Conservation (phyloP, 164 flowering plant genomes). For the Macadamia tetraphylla region DNA sequence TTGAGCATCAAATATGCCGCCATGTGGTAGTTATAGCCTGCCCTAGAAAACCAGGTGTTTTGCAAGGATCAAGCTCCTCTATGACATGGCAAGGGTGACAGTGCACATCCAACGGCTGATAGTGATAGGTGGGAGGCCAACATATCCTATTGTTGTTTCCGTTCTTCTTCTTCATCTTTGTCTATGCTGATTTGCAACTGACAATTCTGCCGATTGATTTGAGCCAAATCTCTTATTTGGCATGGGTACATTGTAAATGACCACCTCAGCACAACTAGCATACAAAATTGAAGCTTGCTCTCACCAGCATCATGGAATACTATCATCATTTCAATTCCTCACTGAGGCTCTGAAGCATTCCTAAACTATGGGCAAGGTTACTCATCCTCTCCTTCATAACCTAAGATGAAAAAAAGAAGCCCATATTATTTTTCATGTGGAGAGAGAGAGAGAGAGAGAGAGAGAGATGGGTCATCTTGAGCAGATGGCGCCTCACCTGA, state of each 20-base stretch:
- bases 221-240: background rate
- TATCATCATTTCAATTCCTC: constrained; percentile 51
- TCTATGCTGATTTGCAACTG: too few relatives aligned
- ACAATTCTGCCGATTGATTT: too few relatives aligned
- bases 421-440: background rate
- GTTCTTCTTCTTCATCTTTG: too few relatives aligned
- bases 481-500: constrained; percentile 34
- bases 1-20: too few relatives aligned
- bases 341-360: constrained; percentile 78
- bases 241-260: constrained; percentile 6
- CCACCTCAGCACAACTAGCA: constrained; percentile 13
- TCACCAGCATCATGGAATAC: background rate
- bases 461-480: background rate
- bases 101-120: too few relatives aligned
- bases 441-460: background rate
- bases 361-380: constrained; percentile 90
- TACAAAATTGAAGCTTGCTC: constrained; percentile 38
- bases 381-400: constrained; percentile 96
- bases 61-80: too few relatives aligned
- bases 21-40: too few relatives aligned
- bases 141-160: too few relatives aligned
- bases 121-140: too few relatives aligned
- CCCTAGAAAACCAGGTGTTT: too few relatives aligned
- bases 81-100: too few relatives aligned
- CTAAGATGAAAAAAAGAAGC: constrained; percentile 26